These are phyloP conservation scores for Ogataea allantospora DNA, from an alignment of 805 yeast genomes.

Conservation along the genomic window DNA sequence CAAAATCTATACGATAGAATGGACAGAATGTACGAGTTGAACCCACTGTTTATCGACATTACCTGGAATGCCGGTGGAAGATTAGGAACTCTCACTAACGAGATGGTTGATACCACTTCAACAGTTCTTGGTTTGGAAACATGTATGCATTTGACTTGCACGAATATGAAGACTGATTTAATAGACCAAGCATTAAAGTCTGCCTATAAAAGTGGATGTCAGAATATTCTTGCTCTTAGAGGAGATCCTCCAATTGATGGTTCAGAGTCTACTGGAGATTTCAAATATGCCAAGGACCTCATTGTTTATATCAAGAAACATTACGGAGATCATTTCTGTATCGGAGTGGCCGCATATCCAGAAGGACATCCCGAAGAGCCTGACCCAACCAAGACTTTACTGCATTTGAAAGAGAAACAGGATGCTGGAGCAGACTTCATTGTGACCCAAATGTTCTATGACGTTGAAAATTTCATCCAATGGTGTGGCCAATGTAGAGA, in stretches of 20 bases:
- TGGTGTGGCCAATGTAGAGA: conserved; percentile 78
- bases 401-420: conserved; percentile 77
- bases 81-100: conserved; percentile 77
- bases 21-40: conserved; percentile 93
- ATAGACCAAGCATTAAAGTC: conserved; percentile 82
- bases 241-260: conserved; percentile 92
- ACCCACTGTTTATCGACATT: conserved; percentile 89
- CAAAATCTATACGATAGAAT: conserved; percentile 94
- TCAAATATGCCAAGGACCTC: conserved; percentile 84
- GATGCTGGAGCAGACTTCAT: conserved; percentile 94
- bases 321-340: conserved; percentile 87
- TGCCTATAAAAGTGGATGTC: conserved; percentile 91
- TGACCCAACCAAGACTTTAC: conserved; percentile 49
- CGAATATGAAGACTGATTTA: conserved; percentile 80
- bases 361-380: conserved; percentile 94
- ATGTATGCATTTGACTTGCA: conserved; percentile 97
- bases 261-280: conserved; percentile 76
- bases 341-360: conserved; percentile 97
- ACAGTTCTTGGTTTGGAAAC: conserved; percentile 90
- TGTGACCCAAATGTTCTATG: conserved; percentile 96
- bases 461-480: conserved; percentile 74
- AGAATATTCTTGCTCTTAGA: conserved; percentile 87
- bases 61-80: conserved; percentile 99
- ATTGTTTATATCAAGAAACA: conserved; percentile 68
- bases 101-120: conserved; percentile 88